These are phyloP conservation scores for Aspergillus pseudoglaucus DNA, from an alignment of 2,329 filamentous ascomycete species.

Conservation along the genomic window DNA sequence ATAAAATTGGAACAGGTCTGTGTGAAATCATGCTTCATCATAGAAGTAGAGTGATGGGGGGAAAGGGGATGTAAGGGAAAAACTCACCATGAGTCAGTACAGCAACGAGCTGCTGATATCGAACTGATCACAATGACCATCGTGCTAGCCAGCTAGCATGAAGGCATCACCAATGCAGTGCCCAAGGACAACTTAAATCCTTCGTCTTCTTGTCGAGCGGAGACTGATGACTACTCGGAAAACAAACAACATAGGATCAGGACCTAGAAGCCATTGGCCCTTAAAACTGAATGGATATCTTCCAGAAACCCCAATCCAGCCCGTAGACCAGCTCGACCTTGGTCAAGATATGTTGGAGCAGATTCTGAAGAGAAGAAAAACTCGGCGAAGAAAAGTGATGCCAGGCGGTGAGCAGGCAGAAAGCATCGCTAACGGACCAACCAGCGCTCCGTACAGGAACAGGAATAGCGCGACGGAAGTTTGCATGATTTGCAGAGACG, in stretches of 20 bases:
- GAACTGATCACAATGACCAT: too few relatives aligned
- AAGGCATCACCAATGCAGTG: too few relatives aligned
- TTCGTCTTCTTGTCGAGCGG: too few relatives aligned
- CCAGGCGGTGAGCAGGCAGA: not conserved
- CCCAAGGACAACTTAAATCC: too few relatives aligned
- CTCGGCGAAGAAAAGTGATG: not conserved
- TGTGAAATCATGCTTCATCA: constrained; percentile 55
- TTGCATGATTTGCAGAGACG: constrained; percentile 8
- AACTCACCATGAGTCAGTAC: too few relatives aligned
- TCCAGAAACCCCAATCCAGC: not conserved
- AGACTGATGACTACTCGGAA: too few relatives aligned
- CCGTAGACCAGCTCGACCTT: too few relatives aligned
- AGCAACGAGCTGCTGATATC: too few relatives aligned
- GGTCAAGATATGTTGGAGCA: not conserved
- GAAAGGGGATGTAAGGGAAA: not conserved
- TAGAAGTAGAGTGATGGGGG: constrained; percentile 15
- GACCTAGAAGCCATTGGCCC: too few relatives aligned
- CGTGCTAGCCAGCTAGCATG: too few relatives aligned
- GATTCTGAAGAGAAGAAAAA: not conserved
- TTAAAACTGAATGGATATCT: too few relatives aligned
- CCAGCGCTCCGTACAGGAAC: constrained; percentile 1
- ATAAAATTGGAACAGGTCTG: constrained; percentile 62
- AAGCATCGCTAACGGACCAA: constrained; percentile 16
- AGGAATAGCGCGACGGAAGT: not conserved
- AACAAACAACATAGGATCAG: too few relatives aligned